Conservation (phyloP, 305 asterid genomes). For the Andrographis paniculata region DNA sequence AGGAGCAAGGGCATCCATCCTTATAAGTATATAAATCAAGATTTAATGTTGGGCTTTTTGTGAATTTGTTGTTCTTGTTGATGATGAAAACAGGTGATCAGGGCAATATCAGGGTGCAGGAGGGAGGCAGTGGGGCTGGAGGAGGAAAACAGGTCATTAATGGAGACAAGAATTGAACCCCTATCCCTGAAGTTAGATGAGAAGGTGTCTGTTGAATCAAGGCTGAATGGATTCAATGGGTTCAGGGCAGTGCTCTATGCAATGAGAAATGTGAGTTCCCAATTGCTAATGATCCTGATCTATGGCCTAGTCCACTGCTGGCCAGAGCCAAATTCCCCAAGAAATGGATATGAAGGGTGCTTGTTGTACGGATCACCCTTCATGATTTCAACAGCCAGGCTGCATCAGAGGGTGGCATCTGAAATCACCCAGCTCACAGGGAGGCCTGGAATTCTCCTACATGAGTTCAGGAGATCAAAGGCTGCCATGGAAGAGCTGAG, state of each 20-base stretch:
- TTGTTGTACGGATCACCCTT: conserved; percentile 60
- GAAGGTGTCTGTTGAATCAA: conserved; percentile 40
- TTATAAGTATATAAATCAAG: not conserved
- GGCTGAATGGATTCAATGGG: conserved; percentile 72
- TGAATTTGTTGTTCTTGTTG: not conserved
- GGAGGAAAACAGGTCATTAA: conserved; percentile 59
- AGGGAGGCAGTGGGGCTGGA: conserved; percentile 64
- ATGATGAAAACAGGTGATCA: conserved; percentile 40
- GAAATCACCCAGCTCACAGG: conserved; percentile 34
- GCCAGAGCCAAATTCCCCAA: conserved; percentile 41
- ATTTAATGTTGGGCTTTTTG: not conserved
- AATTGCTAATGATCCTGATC: conserved; percentile 48
- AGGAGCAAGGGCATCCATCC: not conserved
- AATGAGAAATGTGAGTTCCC: conserved; percentile 71
- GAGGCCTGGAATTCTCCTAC: conserved; percentile 42
- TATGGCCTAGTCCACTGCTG: conserved; percentile 52
- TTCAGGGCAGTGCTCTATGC: conserved; percentile 77
- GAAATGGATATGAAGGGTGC: conserved; percentile 41
- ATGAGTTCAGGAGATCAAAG: conserved; percentile 62
- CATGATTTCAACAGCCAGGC: conserved; percentile 61
- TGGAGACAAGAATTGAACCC: conserved; percentile 70
- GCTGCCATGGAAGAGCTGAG: conserved; percentile 66
- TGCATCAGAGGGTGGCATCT: conserved; percentile 53
- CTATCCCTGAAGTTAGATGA: conserved; percentile 51
- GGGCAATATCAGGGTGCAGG: conserved; percentile 65